phyloP scores from a whole-genome alignment of 495 filamentous ascomycete species.

The Rhizodiscina lignyota region DNA sequence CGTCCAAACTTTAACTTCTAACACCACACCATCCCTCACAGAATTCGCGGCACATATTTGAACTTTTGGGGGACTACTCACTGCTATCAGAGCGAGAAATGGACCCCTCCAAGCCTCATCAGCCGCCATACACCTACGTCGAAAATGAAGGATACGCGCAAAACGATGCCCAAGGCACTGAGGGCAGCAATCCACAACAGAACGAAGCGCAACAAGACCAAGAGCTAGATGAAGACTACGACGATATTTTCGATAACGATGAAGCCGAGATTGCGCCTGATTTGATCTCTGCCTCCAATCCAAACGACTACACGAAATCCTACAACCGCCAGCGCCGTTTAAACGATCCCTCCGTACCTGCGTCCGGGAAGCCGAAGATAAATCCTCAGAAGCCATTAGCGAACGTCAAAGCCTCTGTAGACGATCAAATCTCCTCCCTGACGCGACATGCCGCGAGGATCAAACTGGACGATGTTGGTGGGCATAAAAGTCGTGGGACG shows the following conservation, averaged over 20 bases:
- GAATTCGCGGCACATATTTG: too few relatives aligned
- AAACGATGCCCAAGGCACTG: not conserved
- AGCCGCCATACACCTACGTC: constrained; percentile 1
- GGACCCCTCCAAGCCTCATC: not conserved
- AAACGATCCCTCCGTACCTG: constrained; percentile 40
- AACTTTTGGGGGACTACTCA: too few relatives aligned
- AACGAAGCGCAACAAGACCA: not conserved
- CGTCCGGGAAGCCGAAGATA: constrained; percentile 42
- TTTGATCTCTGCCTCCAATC: constrained; percentile 35
- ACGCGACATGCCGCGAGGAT: constrained; percentile 83
- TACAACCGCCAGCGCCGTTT: constrained; percentile 72
- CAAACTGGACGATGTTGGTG: constrained; percentile 51
- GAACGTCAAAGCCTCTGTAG: constrained; percentile 60
- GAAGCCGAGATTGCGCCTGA: constrained; percentile 28
- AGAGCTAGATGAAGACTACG: constrained; percentile 42
- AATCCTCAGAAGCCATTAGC: constrained; percentile 73
- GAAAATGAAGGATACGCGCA: constrained; percentile 1
- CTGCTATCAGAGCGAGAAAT: too few relatives aligned
- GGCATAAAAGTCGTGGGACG: constrained; percentile 27
- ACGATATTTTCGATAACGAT: constrained; percentile 39
- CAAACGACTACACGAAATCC: constrained; percentile 62
- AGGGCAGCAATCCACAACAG: not conserved
- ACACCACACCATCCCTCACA: too few relatives aligned
- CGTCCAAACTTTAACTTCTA: too few relatives aligned
- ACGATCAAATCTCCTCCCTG: constrained; percentile 73